A percentile compares a stretch with the other conserved stretches of the same genome.
These are phyloP conservation scores for Pisolithus marmoratus DNA, from an alignment of 768 basidiomycete species.

Conservation along the genomic window DNA sequence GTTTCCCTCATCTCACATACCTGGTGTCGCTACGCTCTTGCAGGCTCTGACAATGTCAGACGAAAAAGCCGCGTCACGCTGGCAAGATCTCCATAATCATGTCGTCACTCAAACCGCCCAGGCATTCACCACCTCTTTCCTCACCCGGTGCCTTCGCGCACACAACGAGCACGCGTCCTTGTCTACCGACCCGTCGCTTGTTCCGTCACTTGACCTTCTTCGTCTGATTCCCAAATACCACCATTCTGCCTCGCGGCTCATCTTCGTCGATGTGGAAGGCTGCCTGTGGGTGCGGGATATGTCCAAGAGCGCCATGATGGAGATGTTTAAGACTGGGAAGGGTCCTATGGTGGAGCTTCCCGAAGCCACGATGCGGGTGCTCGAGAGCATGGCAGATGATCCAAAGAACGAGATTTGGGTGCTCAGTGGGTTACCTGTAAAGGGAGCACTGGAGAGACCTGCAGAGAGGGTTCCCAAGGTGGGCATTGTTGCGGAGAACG, in stretches of 20 bases:
- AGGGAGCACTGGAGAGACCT: slow-evolving; percentile 57
- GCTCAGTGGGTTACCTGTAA: slow-evolving; percentile 66
- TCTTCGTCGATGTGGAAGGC: slow-evolving; percentile 76
- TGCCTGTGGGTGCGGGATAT: slow-evolving; percentile 65
- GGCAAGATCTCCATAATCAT: too few relatives aligned
- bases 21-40: too few relatives aligned
- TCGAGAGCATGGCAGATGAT: slow-evolving; percentile 58
- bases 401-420: slow-evolving; percentile 75
- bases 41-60: too few relatives aligned
- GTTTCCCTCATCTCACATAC: too few relatives aligned
- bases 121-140: too few relatives aligned
- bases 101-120: too few relatives aligned
- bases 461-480: slow-evolving; percentile 56
- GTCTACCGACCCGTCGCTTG: slow-evolving; percentile 21
- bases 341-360: slow-evolving; percentile 36
- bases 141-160: too few relatives aligned
- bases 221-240: slow-evolving; percentile 62
- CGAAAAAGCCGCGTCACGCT: too few relatives aligned
- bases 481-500: slow-evolving; percentile 89
- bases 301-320: slow-evolving; percentile 14
- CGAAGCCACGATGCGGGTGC: slow-evolving; percentile 35
- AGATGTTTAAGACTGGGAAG: not conserved
- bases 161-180: slow-evolving; percentile 55
- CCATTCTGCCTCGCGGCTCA: slow-evolving; percentile 56
- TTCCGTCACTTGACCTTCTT: slow-evolving; percentile 38